These are phyloP conservation scores for Monosporascus sp. DNA, from an alignment of 2,329 filamentous ascomycete genomes.

Conservation along the genomic window DNA sequence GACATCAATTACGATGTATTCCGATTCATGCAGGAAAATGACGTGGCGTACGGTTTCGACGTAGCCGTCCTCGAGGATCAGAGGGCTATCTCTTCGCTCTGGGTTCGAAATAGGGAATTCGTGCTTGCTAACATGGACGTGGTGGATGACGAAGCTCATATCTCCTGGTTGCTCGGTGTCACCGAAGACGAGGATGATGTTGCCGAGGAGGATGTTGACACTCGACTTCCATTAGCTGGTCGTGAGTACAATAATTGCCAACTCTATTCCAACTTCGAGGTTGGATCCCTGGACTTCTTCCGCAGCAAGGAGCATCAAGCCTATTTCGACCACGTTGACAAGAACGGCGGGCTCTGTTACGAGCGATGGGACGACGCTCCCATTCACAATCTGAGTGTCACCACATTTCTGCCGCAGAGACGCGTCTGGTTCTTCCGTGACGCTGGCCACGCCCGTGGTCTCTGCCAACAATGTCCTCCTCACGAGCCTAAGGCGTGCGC, in stretches of 20 bases:
- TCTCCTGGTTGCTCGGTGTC: constrained; percentile 41
- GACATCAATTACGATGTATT: constrained; percentile 80
- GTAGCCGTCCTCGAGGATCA: constrained; percentile 42
- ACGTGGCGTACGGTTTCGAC: constrained; percentile 70
- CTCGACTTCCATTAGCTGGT: background rate
- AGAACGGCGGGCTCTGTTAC: constrained; percentile 42
- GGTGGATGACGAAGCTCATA: constrained; percentile 42
- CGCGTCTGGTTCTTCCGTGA: constrained; percentile 47
- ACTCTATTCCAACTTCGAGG: constrained; percentile 49
- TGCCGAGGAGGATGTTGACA: background rate
- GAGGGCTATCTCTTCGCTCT: constrained; percentile 38
- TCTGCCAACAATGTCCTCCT: constrained; percentile 35
- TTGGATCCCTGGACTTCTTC: constrained; percentile 47
- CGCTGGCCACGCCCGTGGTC: constrained; percentile 39
- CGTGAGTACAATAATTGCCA: constrained; percentile 44
- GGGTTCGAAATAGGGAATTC: constrained; percentile 40
- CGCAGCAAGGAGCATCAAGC: constrained; percentile 39
- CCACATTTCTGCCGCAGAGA: constrained; percentile 45
- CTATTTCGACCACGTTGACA: constrained; percentile 46
- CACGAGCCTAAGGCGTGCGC: constrained; percentile 15
- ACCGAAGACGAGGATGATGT: constrained; percentile 10
- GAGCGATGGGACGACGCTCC: constrained; percentile 42
- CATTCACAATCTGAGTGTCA: constrained; percentile 49
- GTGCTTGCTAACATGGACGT: constrained; percentile 38
- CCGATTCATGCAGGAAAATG: constrained; percentile 76